Conservation (phyloP, 805 yeast species). For the Blastobotrys parvus region DNA sequence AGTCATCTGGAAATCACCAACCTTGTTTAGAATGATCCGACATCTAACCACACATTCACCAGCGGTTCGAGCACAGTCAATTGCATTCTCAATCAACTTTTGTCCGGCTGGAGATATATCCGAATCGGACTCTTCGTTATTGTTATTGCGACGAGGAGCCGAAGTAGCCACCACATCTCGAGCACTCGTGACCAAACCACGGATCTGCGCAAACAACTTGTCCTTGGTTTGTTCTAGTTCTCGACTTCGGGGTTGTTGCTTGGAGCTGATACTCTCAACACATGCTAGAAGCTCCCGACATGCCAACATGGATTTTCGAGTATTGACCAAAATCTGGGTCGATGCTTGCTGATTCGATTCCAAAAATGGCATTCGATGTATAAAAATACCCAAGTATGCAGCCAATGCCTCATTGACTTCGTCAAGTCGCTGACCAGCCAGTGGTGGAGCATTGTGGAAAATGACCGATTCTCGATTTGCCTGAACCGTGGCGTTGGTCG, state of each 20-base stretch:
- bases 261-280: slow-evolving; percentile 26
- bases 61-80: slow-evolving; percentile 27
- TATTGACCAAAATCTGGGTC: slow-evolving; percentile 26
- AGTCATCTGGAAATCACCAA: slow-evolving; percentile 27
- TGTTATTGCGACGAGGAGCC: not conserved
- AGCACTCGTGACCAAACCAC: slow-evolving; percentile 29
- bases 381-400: slow-evolving; percentile 28
- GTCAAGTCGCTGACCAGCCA: slow-evolving; percentile 27
- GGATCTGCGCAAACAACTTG: slow-evolving; percentile 26
- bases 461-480: slow-evolving; percentile 19
- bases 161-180: slow-evolving; percentile 27
- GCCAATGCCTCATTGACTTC: slow-evolving; percentile 28
- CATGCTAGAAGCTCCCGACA: slow-evolving; percentile 32
- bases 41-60: slow-evolving; percentile 28
- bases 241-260: slow-evolving; percentile 20
- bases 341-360: slow-evolving; percentile 25
- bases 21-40: slow-evolving; percentile 18
- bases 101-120: slow-evolving; percentile 14
- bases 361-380: slow-evolving; percentile 21
- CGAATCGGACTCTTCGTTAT: not conserved
- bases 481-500: slow-evolving; percentile 1
- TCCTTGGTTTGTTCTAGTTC: slow-evolving; percentile 29
- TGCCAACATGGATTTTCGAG: slow-evolving; percentile 32
- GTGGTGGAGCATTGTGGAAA: slow-evolving; percentile 21
- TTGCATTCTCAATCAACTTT: slow-evolving; percentile 22